These are phyloP conservation scores for Bretschneidera sinensis DNA, from an alignment of 345 rosid species.

Conservation along the genomic window DNA sequence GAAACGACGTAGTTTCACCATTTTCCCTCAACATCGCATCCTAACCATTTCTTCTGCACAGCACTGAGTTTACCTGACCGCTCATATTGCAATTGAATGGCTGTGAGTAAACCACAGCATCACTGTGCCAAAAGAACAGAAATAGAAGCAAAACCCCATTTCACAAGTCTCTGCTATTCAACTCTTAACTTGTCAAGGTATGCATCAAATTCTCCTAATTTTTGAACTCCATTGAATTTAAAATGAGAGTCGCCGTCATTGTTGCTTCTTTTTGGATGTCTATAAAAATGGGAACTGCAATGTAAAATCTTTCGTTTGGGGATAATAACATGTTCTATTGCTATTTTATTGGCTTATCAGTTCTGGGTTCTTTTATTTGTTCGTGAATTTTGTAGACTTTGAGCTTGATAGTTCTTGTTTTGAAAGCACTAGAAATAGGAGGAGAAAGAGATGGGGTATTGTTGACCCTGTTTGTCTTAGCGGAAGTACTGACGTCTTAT, in stretches of 20 bases:
- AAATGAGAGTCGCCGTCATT: neutral
- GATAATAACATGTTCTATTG: no score
- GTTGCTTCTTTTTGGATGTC: neutral
- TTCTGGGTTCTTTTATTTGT: slow-evolving; percentile 19
- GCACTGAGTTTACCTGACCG: no score
- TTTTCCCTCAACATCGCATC: neutral
- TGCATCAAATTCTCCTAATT: slow-evolving; percentile 1
- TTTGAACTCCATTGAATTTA: neutral
- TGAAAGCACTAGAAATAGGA: slow-evolving; percentile 21
- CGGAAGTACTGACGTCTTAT: slow-evolving; percentile 25
- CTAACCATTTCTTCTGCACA: neutral
- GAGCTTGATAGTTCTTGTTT: slow-evolving; percentile 38
- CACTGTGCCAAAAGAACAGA: slow-evolving; percentile 3
- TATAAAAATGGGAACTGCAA: no score
- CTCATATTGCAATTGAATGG: slow-evolving; percentile 28
- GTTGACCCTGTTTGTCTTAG: slow-evolving; percentile 22
- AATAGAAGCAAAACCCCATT: neutral
- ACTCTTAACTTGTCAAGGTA: slow-evolving; percentile 13
- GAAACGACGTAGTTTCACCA: slow-evolving; percentile 3
- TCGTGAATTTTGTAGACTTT: slow-evolving; percentile 23
- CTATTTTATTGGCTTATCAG: slow-evolving; percentile 18
- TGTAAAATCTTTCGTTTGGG: no score
- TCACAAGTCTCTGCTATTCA: neutral
- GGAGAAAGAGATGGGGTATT: slow-evolving; percentile 24
- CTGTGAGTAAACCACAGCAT: slow-evolving; percentile 23